Conservation (phyloP, 2,329 filamentous ascomycete genomes). For the Alternaria tenuissima region DNA sequence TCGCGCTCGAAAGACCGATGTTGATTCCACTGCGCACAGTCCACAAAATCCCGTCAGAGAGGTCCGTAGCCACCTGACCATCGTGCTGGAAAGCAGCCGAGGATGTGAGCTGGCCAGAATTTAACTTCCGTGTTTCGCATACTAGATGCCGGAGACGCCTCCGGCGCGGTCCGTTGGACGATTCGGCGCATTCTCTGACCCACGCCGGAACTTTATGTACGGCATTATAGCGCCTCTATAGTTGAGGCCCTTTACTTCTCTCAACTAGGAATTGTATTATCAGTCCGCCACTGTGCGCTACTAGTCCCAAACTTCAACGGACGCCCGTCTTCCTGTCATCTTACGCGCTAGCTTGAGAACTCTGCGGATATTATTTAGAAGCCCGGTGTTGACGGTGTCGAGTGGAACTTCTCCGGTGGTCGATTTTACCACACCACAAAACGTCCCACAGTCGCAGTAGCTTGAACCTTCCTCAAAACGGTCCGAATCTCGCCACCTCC, state of each 20-base stretch:
- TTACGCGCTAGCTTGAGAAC: background rate
- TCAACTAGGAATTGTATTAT: background rate
- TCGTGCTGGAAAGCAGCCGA: constrained; percentile 20
- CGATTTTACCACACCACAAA: background rate
- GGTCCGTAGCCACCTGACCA: constrained; percentile 22
- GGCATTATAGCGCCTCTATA: constrained; percentile 6
- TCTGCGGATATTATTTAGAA: background rate
- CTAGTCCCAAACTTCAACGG: constrained; percentile 4
- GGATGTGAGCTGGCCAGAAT: constrained; percentile 2
- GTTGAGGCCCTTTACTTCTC: background rate
- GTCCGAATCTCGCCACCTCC: constrained; percentile 9
- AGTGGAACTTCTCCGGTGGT: background rate
- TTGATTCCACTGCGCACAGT: constrained; percentile 2
- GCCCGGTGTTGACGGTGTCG: background rate
- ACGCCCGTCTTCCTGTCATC: background rate
- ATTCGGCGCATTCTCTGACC: constrained; percentile 4
- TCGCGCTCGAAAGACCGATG: background rate
- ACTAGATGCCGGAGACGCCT: constrained; percentile 25
- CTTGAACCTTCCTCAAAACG: constrained; percentile 13
- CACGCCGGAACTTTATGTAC: constrained; percentile 16
- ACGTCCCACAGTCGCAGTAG: constrained; percentile 4
- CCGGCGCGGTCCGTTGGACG: constrained; percentile 26
- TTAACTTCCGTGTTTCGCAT: constrained; percentile 16
- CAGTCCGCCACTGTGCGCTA: constrained; percentile 5
- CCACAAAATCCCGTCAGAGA: constrained; percentile 4